Evolutionary conservation across 1,139 yeast species (phyloP).

Genomic region (Geotrichum restrictum): DNA sequence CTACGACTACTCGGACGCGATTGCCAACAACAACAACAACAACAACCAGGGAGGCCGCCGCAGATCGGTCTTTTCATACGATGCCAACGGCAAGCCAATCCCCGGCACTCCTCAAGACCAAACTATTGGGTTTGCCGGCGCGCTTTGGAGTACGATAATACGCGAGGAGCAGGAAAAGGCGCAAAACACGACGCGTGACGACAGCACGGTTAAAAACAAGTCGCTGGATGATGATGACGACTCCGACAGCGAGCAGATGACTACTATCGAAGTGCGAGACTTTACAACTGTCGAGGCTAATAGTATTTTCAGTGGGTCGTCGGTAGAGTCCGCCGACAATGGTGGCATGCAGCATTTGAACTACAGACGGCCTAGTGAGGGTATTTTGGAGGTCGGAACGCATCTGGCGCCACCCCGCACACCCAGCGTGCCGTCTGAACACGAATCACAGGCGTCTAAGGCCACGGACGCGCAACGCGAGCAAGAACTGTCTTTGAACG

Average conservation of each 20-base stretch:
- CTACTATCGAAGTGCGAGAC: slow-evolving; percentile 2
- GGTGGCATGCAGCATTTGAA: background rate
- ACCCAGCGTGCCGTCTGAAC: background rate
- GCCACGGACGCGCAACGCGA: slow-evolving; percentile 24
- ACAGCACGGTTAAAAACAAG: background rate
- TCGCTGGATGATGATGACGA: background rate
- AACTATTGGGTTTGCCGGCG: slow-evolving; percentile 36
- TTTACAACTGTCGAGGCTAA: background rate
- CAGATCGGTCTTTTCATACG: slow-evolving; percentile 17
- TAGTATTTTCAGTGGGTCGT: slow-evolving; percentile 3
- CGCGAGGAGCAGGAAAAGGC: slow-evolving; percentile 30
- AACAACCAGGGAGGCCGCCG: slow-evolving; percentile 1
- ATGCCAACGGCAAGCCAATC: slow-evolving; percentile 21
- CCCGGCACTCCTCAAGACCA: slow-evolving; percentile 22
- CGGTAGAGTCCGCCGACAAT: background rate
- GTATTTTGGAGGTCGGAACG: no score
- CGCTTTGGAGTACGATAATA: slow-evolving; percentile 33
- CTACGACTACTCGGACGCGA: slow-evolving; percentile 27
- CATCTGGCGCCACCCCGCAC: no score
- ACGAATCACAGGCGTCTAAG: background rate
- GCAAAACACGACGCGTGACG: background rate
- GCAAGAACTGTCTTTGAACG: slow-evolving; percentile 57
- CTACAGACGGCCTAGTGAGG: background rate
- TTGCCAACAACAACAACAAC: slow-evolving; percentile 18
- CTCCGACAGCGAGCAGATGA: background rate